phyloP scores from a whole-genome alignment of 2,329 filamentous ascomycete species.

The Nemania sp. region DNA sequence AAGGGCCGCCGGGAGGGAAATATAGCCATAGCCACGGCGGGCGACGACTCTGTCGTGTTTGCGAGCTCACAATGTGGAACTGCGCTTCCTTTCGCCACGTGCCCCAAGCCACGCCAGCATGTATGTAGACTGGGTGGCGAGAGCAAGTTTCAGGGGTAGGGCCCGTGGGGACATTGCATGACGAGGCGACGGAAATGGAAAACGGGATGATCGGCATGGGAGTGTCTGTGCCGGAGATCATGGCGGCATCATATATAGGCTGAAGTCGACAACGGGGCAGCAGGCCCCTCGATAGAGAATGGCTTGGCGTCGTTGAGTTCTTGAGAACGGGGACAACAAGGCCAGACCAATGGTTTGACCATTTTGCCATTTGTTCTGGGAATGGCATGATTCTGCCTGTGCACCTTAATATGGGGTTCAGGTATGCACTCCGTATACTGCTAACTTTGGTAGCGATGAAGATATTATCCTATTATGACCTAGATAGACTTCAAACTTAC shows the following conservation, averaged over 20 bases:
- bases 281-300: conserved; percentile 2
- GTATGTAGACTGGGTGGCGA: no score
- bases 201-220: background rate
- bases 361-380: background rate
- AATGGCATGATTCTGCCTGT: background rate
- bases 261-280: conserved; percentile 16
- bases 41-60: background rate
- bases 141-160: background rate
- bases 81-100: background rate
- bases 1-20: background rate
- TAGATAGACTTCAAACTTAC: no score
- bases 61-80: background rate
- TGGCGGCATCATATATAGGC: conserved; percentile 23
- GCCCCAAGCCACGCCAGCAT: background rate
- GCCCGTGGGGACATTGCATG: background rate
- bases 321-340: background rate
- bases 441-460: no score
- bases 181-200: background rate
- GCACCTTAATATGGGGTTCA: no score
- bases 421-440: no score
- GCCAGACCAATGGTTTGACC: background rate
- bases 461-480: no score
- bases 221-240: background rate
- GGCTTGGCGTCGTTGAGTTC: background rate
- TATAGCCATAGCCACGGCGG: background rate